Evolutionary conservation across 768 basidiomycete genomes (phyloP).

Genomic region (Russula sp.): DNA sequence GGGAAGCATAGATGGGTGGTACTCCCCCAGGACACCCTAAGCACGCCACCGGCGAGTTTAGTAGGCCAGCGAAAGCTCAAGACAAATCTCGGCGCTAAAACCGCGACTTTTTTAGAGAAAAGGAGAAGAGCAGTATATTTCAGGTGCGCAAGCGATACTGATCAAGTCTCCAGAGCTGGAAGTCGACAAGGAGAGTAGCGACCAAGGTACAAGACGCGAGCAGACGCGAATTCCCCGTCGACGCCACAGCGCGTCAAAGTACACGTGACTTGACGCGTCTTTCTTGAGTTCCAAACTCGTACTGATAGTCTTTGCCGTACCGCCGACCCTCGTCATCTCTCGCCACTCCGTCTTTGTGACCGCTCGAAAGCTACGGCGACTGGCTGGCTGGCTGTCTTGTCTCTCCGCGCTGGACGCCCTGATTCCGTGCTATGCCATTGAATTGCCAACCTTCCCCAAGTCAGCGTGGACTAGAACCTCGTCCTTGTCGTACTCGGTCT

Average conservation of each 20-base stretch:
- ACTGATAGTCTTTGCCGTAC: background rate
- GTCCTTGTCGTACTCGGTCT: background rate
- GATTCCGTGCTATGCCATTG: slow-evolving; percentile 13
- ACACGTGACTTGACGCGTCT: slow-evolving; percentile 9
- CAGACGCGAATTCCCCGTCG: slow-evolving; percentile 5
- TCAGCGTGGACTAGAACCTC: slow-evolving; percentile 2
- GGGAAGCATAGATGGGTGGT: background rate
- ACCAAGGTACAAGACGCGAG: background rate
- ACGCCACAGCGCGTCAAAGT: slow-evolving; percentile 10
- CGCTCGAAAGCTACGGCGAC: background rate
- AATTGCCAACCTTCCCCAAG: slow-evolving; percentile 8
- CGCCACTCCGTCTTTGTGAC: background rate
- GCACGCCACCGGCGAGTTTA: background rate
- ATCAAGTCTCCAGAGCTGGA: background rate
- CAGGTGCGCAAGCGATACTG: background rate
- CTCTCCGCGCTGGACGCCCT: slow-evolving; percentile 19
- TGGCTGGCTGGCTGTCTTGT: background rate
- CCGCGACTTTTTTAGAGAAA: background rate
- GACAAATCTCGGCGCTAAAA: background rate
- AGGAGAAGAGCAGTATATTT: background rate
- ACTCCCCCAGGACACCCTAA: background rate
- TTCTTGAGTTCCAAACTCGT: background rate
- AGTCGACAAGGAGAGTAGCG: background rate
- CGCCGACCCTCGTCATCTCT: background rate
- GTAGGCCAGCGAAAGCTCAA: background rate